Evolutionary conservation across 2,329 filamentous ascomycete species (phyloP), one percentile per base, ranked within the genome.

Genomic region (Clonostachys solani): DNA sequence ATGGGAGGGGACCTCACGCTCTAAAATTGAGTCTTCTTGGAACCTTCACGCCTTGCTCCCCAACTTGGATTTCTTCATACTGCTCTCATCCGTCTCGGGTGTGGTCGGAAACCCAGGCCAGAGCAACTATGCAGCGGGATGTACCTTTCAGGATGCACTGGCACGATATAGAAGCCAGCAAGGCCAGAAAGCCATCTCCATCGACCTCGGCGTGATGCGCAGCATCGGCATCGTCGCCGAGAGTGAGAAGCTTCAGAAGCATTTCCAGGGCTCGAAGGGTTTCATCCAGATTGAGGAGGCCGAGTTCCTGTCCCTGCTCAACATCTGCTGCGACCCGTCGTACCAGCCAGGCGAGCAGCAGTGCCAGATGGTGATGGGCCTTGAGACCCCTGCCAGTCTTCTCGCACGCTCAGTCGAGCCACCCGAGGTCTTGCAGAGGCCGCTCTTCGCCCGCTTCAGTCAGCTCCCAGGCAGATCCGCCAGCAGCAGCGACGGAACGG

Each of bases 51-150:
- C 60, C 12, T 13, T 59, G 1, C 60, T 67, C 17, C 44, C 50
- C 8, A 46, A 50, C 8, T 49, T 66, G 9, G 62, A 64, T 43
- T 62, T 62, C 54, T 64, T 64, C 48, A 54, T 64, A 35, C 41
- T 60, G 19, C 56, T 65, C 44, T 62, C 59, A 7, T 66, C 64
- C 2, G 23, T 57, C 4, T 47, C 51, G 2, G 50, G 47, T 6
- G 52, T 61, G 12, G 46, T 54, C 15, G 61, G 61, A 2, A 57
- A 58, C 47, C 37, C 42, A 17, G 46, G 42, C 13, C 72, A 77
- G 53, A 50, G 60, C 5, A 72, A 69, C 50, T 77, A 77, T 50
- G 54, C 59, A 2, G 67, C 69, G 0, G 69, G 65, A 1, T 71
- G 72, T 46, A 50, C 51, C 6, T 76, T 62, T 53, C 60, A 63